Conservation (phyloP, 495 filamentous ascomycete species). For the Hyaloscypha bicolor region DNA sequence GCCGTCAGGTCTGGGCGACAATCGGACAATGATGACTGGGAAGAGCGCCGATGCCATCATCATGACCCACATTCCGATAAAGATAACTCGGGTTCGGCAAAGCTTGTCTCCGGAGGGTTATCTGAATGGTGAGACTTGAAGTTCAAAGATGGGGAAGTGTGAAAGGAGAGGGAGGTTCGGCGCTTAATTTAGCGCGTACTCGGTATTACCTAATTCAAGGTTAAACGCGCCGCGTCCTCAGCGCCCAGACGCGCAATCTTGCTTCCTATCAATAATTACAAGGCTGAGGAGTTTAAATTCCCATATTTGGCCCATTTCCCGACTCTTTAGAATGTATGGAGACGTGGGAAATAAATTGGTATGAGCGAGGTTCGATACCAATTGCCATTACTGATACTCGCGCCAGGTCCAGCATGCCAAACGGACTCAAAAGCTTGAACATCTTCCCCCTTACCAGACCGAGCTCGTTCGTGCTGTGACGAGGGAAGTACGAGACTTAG, state of each 20-base stretch:
- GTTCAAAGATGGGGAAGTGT: no score
- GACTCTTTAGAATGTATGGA: constrained; percentile 70
- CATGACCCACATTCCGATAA: no score
- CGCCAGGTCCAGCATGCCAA: constrained; percentile 93
- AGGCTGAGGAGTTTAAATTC: background rate
- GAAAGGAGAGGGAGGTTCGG: no score
- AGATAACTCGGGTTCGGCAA: no score
- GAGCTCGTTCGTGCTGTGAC: constrained; percentile 87
- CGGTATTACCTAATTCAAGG: background rate
- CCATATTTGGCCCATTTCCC: background rate
- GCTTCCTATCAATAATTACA: background rate
- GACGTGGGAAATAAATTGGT: constrained; percentile 87
- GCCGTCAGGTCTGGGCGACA: background rate
- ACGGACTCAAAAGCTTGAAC: constrained; percentile 82
- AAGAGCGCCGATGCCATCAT: background rate
- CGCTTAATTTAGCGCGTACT: background rate
- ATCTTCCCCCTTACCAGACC: constrained; percentile 91
- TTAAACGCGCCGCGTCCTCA: constrained; percentile 11
- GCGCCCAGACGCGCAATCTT: background rate
- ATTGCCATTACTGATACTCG: constrained; percentile 1
- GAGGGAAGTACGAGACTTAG: constrained; percentile 90
- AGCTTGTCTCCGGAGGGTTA: no score
- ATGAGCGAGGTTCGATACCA: constrained; percentile 2
- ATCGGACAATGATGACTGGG: background rate
- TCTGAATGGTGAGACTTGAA: no score